A percentile compares a stretch with the other conserved stretches of the same genome.
phyloP scores from a whole-genome alignment of 2,329 filamentous ascomycete species.

The Paecilomyces variotii region DNA sequence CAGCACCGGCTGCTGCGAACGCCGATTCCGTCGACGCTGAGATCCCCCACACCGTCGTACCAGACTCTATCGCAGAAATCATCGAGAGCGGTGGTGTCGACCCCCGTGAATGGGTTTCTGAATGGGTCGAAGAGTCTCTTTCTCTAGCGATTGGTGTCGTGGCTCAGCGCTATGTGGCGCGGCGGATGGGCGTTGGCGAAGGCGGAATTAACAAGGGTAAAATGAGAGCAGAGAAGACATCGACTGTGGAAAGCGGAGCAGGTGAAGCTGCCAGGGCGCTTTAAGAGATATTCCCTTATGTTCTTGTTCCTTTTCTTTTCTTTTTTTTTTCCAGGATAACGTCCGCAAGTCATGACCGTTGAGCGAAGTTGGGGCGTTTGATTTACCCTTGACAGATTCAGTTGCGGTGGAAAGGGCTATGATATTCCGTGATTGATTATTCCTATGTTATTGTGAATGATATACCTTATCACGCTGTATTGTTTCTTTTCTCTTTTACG shows the following conservation, averaged over 20 bases:
- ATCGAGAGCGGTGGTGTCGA: slow-evolving; percentile 69
- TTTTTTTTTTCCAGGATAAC: not conserved
- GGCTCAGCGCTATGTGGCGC: slow-evolving; percentile 89
- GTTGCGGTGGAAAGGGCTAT: not conserved
- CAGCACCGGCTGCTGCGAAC: slow-evolving; percentile 34
- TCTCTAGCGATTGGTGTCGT: slow-evolving; percentile 72
- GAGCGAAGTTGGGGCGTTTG: not conserved
- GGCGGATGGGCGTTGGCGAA: slow-evolving; percentile 92
- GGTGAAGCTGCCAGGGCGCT: slow-evolving; percentile 54
- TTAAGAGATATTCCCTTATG: slow-evolving; percentile 7
- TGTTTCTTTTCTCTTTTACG: not conserved
- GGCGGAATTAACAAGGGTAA: slow-evolving; percentile 55
- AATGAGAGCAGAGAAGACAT: slow-evolving; percentile 44
- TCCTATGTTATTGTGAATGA: not conserved
- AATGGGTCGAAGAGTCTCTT: slow-evolving; percentile 90
- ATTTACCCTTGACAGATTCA: not conserved
- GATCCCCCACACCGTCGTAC: slow-evolving; percentile 40
- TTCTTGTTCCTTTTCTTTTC: not conserved
- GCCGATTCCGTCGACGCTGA: slow-evolving; percentile 32
- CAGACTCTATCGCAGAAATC: slow-evolving; percentile 81
- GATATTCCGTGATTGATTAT: not conserved
- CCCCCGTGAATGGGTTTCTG: slow-evolving; percentile 91
- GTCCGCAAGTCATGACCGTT: not conserved
- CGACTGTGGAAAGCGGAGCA: slow-evolving; percentile 49
- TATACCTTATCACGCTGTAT: not conserved